Evolutionary conservation across 371 early-diverging fungal species (phyloP), one percentile per base, ranked within the genome.

Genomic region (Fennellomyces sp.): DNA sequence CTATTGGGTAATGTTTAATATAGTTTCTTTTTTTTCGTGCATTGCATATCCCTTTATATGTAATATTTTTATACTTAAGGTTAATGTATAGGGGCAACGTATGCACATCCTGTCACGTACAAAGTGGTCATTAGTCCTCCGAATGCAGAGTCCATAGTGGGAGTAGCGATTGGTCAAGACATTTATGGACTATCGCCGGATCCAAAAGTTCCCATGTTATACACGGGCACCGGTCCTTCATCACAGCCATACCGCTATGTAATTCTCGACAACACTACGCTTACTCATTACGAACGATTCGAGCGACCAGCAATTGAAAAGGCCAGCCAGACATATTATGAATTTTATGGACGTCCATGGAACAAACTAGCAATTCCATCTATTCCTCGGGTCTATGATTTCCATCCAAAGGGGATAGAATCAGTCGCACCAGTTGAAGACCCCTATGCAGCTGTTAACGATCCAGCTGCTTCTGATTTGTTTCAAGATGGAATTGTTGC

Each of bases 261-360:
- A 11, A 59, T 72, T 36, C 58, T 67, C 2, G 63, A 65, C 30
- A 27, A 52, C 13, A 52, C 42, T 25, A 47, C 19, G n/a, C 31
- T 70, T 8, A 10, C 61, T 5, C 64, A 70, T 29, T 66, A 31
- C 55, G 72, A 72, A 42, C 56, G 45, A 19, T 72, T 72, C 38
- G 62, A 72, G 27, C 65, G 72, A 3, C 68, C 72, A 1, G 63
- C 68, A 8, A 71, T 71, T 35, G 41, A 58, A n/a, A 45, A 67
- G 13, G 60, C 62, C 13, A 55, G 47, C 1, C 26, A 41, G 11
- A 67, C 72, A 17, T 67, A 63, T 25, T 60, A 72, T 29, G 72
- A 72, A 33, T 61, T 61, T 0, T 72, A 67, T 47, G 68, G 65
- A 15, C 62, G 72, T n/a, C 60, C 72, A 12, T 72, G 72, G 72